A percentile compares a stretch with the other conserved stretches of the same genome.
Evolutionary conservation across 2,329 filamentous ascomycete genomes (phyloP).

Genomic region (Cadophora gregata): DNA sequence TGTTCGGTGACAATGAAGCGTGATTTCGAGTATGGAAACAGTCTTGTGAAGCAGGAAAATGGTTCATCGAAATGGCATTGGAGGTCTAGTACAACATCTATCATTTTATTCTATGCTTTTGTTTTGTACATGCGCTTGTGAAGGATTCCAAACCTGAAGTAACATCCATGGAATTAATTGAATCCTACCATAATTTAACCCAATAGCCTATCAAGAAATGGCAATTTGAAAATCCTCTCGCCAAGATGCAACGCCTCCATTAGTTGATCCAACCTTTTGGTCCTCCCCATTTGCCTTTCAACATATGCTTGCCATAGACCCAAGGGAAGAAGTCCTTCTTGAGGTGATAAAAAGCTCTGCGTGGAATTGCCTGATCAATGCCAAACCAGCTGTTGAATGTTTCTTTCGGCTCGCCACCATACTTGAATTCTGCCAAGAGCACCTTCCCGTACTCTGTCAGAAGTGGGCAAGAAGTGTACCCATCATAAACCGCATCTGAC

Average conservation of each 20-base stretch:
- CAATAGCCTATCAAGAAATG: background rate
- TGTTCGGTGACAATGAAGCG: no score
- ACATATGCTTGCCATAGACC: slow-evolving; percentile 65
- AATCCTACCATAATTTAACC: background rate
- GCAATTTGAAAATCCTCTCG: background rate
- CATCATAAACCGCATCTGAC: slow-evolving; percentile 54
- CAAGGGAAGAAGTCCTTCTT: slow-evolving; percentile 73
- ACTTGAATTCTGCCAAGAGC: slow-evolving; percentile 69
- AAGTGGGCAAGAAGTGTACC: slow-evolving; percentile 62
- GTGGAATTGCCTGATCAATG: slow-evolving; percentile 61
- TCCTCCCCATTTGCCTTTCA: slow-evolving; percentile 67
- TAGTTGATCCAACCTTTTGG: slow-evolving; percentile 55
- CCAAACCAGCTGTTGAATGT: slow-evolving; percentile 61
- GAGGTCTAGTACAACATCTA: no score
- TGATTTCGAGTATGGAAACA: no score
- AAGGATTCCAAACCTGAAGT: no score
- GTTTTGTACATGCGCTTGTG: no score
- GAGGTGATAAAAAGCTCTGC: slow-evolving; percentile 63
- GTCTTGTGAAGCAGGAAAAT: no score
- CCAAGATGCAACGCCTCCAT: background rate
- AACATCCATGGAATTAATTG: background rate
- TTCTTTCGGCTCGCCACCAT: slow-evolving; percentile 66
- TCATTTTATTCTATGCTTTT: no score
- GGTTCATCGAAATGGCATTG: no score
- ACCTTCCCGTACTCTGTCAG: slow-evolving; percentile 65